Percentiles rank a stretch among this genome's conserved stretches.
Evolutionary conservation across 2,329 filamentous ascomycete genomes (phyloP).

Genomic region (Iodosphaeria phyllophila): DNA sequence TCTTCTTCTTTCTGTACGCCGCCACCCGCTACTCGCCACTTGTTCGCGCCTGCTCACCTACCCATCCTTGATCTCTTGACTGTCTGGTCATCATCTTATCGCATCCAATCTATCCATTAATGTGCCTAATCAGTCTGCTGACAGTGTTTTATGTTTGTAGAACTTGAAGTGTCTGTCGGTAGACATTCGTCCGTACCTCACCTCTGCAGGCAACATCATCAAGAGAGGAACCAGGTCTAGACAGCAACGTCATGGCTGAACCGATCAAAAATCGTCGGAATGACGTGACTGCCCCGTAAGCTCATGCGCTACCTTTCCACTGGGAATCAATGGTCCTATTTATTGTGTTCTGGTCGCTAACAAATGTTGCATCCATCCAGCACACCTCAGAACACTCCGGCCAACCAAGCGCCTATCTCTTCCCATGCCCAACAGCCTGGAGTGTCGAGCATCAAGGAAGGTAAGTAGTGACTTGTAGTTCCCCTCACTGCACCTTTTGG

Average conservation of each 20-base stretch:
- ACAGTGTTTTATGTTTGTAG: no score
- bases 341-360: slow-evolving; percentile 7
- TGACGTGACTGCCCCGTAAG: slow-evolving; percentile 40
- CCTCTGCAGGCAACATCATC: no score
- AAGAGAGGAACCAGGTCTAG: no score
- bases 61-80: no score
- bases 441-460: slow-evolving; percentile 91
- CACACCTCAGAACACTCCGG: slow-evolving; percentile 95
- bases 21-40: no score
- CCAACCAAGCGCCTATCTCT: slow-evolving; percentile 88
- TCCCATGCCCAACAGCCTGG: slow-evolving; percentile 93
- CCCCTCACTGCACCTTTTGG: slow-evolving; percentile 2
- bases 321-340: slow-evolving; percentile 3
- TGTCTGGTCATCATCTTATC: no score
- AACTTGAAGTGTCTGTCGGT: no score
- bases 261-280: slow-evolving; percentile 45
- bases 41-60: no score
- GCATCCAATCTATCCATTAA: no score
- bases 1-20: no score
- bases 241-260: slow-evolving; percentile 35
- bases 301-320: slow-evolving; percentile 8
- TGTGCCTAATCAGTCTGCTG: no score
- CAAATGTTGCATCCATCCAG: slow-evolving; percentile 35
- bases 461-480: slow-evolving; percentile 31
- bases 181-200: no score